These are phyloP conservation scores for Polygonum maritimum DNA, from an alignment of 148 eudicot species.

Conservation along the genomic window DNA sequence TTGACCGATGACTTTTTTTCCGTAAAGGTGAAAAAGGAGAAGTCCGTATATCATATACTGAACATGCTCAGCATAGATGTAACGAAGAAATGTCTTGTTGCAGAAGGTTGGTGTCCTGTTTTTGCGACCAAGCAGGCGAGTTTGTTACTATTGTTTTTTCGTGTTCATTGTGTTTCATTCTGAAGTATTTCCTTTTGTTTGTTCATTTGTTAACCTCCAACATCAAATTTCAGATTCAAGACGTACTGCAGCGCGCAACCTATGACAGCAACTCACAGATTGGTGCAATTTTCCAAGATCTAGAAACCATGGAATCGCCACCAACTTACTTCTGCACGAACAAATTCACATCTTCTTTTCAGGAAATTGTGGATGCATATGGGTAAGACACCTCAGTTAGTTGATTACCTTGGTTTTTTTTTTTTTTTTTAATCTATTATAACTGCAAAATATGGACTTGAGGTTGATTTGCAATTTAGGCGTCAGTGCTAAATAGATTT, in stretches of 20 bases:
- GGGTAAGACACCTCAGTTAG: constrained; percentile 52
- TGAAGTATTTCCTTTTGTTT: constrained; percentile 13
- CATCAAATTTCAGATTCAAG: constrained; percentile 61
- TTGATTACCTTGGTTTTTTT: background rate
- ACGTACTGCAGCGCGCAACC: constrained; percentile 66
- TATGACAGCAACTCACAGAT: constrained; percentile 86
- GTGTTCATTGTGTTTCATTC: background rate
- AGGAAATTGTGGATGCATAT: constrained; percentile 95
- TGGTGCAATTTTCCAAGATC: constrained; percentile 81
- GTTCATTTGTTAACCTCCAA: background rate
- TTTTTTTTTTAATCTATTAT: background rate
- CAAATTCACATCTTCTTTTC: constrained; percentile 73
- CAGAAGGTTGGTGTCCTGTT: constrained; percentile 97
- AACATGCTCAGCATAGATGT: constrained; percentile 99
- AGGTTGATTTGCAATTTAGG: background rate
- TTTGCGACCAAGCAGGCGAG: constrained; percentile 81
- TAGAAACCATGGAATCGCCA: constrained; percentile 76
- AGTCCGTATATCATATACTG: constrained; percentile 81
- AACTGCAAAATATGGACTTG: background rate
- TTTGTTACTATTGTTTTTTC: background rate
- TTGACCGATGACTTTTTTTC: background rate
- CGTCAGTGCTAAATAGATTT: background rate
- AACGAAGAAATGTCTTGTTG: constrained; percentile 94
- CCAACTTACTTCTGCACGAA: constrained; percentile 88
- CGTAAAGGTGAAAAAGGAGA: constrained; percentile 73